Base-by-base conservation (phyloP, 2,329 filamentous ascomycete genomes). In the Penicillium sp. region DNA sequence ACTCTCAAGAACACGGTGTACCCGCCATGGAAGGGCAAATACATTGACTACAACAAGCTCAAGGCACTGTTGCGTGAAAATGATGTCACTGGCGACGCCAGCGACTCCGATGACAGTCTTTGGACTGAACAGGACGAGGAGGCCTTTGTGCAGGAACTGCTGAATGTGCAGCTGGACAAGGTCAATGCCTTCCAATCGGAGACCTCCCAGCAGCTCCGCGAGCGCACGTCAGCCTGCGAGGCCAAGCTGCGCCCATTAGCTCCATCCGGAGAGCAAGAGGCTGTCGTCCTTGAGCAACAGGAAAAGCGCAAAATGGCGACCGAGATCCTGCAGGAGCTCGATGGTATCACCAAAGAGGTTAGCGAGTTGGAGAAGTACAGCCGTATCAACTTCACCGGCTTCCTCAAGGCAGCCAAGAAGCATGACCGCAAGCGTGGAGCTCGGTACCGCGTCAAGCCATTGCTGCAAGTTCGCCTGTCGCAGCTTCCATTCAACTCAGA, bases 401-500 rank as follows among this genome's bases (percentile, higher is more conserved):
- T 98, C 77, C 84, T 97, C 71, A 99, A 99, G 82, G 96, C 96
- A 48, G 92, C 92, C 55, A 99, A 99, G 86, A 99, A 99, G 79
- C 95, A 99, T 77, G 95, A 99, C 77, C 90, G 95, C 64, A 96
- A 93, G 79, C 85, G 93, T 64, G 93, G 93, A 55, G 84, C 87
- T 63, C 84, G 87, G 52, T 98, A 98, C 80, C 91, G 89, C 73
- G 90, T 98, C 65, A 87, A 91, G 24, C 93, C 95, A 27, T 87
- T 98, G 80, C 87, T 98, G 77, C 90, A 96, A 77, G 89, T 96
- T 68, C 90, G 90, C 68, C 79, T 99, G 68, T 86, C 90, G n/a
- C 86, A 91, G 63, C 83, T 93, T 59, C 92, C 93, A 13, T 96
- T 99, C 82, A 96, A 98, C 78, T 93, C 91, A 57, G 95, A 98